These are phyloP conservation scores for Globisporangium emineosum DNA, from an alignment of 352 stramenopile species.

Conservation along the genomic window DNA sequence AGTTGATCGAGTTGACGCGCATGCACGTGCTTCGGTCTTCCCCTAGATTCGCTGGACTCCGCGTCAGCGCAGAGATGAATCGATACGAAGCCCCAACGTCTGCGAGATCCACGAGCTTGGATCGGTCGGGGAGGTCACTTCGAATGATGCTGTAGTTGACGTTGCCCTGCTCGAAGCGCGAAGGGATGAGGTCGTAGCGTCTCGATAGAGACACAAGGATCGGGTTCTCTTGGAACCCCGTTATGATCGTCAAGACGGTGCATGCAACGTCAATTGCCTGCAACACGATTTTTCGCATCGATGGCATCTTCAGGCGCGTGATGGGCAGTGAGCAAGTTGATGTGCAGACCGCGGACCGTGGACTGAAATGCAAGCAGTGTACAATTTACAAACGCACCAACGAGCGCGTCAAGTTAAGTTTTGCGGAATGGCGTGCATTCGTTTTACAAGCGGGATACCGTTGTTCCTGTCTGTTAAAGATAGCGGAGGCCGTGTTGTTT, in stretches of 20 bases:
- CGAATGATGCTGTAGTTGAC: conserved; percentile 31
- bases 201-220: conserved; percentile 15
- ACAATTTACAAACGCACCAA: neutral
- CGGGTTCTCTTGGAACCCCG: conserved; percentile 28
- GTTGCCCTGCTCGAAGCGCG: conserved; percentile 16
- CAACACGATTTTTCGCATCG: conserved; percentile 14
- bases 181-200: conserved; percentile 17
- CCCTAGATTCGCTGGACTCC: conserved; percentile 26
- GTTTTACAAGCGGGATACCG: neutral
- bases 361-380: neutral
- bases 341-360: neutral
- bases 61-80: conserved; percentile 25
- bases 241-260: conserved; percentile 27
- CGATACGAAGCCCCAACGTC: conserved; percentile 5
- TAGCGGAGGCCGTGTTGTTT: neutral
- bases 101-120: conserved; percentile 15
- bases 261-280: conserved; percentile 18
- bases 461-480: neutral
- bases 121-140: conserved; percentile 14
- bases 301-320: neutral
- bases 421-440: neutral
- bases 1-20: conserved; percentile 41
- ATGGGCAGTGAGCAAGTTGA: neutral
- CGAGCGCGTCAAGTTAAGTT: neutral
- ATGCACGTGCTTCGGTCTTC: conserved; percentile 41